Evolutionary conservation across 1,284 basidiomycete species (phyloP).

Genomic region (Tetrapyrgos nigripes): DNA sequence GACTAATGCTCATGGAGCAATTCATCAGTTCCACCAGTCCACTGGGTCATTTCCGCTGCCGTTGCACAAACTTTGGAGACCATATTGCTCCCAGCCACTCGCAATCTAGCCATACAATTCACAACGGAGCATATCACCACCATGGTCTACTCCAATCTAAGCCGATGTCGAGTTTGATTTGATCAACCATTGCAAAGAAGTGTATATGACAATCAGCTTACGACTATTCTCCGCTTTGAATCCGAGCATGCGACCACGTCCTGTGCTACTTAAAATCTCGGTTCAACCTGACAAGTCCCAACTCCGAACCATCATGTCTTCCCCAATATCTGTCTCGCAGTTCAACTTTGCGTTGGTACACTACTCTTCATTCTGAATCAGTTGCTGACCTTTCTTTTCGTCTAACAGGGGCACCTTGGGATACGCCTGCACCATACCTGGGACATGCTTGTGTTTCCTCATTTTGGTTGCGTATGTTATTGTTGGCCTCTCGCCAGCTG

Average conservation of each 20-base stretch:
- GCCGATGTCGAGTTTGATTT: too few relatives aligned
- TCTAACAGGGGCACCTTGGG: constrained; percentile 18
- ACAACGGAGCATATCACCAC: too few relatives aligned
- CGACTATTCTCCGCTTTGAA: neutral
- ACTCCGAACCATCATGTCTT: neutral
- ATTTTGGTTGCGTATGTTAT: constrained; percentile 23
- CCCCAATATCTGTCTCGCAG: neutral
- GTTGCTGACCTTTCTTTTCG: neutral
- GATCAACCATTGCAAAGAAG: too few relatives aligned
- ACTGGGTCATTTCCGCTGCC: too few relatives aligned
- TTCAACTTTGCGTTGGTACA: constrained; percentile 3
- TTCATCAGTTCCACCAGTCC: too few relatives aligned
- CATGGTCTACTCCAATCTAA: too few relatives aligned
- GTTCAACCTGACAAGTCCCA: neutral
- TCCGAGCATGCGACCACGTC: neutral
- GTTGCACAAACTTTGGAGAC: too few relatives aligned
- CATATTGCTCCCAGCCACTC: too few relatives aligned
- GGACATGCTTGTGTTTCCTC: constrained; percentile 23
- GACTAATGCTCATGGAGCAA: too few relatives aligned
- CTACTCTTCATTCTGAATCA: neutral
- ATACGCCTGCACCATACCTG: constrained; percentile 23
- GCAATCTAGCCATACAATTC: too few relatives aligned
- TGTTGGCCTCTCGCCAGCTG: constrained; percentile 10
- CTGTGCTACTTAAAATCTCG: neutral
- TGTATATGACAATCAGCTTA: too few relatives aligned